Conservation (phyloP, 805 yeast genomes). For the Cyberlindnera subsufficiens region DNA sequence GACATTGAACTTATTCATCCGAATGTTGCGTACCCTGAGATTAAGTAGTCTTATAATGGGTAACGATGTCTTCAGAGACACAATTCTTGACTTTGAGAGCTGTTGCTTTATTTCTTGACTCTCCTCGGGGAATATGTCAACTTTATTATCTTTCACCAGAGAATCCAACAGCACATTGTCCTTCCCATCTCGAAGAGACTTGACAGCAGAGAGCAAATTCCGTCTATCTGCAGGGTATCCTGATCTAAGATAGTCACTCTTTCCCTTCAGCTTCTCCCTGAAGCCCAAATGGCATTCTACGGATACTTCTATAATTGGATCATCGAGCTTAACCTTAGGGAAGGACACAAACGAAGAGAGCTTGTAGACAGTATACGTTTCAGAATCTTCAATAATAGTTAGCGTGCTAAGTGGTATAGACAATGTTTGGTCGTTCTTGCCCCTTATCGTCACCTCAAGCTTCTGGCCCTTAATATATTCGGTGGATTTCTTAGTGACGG, state of each 20-base stretch:
- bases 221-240: slow-evolving; percentile 18
- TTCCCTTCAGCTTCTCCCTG: background rate
- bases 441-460: background rate
- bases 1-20: slow-evolving; percentile 41
- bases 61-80: slow-evolving; percentile 3
- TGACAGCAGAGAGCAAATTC: slow-evolving; percentile 16
- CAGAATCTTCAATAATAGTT: background rate
- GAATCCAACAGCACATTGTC: slow-evolving; percentile 13
- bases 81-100: background rate
- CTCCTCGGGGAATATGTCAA: slow-evolving; percentile 2
- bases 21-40: slow-evolving; percentile 40
- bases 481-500: slow-evolving; percentile 2
- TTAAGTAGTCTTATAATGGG: slow-evolving; percentile 34
- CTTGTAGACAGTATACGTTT: slow-evolving; percentile 2
- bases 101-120: background rate
- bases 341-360: slow-evolving; percentile 14
- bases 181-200: slow-evolving; percentile 2
- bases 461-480: background rate
- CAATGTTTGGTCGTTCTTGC: background rate
- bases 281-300: slow-evolving; percentile 1
- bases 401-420: background rate
- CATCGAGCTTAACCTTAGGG: slow-evolving; percentile 19
- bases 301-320: slow-evolving; percentile 12
- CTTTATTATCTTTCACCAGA: slow-evolving; percentile 12
- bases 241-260: background rate